Percentiles rank a stretch among this genome's conserved stretches.
These are phyloP conservation scores for Rhodomyrtus psidioides DNA, from an alignment of 441 rosid genomes.

Conservation along the genomic window DNA sequence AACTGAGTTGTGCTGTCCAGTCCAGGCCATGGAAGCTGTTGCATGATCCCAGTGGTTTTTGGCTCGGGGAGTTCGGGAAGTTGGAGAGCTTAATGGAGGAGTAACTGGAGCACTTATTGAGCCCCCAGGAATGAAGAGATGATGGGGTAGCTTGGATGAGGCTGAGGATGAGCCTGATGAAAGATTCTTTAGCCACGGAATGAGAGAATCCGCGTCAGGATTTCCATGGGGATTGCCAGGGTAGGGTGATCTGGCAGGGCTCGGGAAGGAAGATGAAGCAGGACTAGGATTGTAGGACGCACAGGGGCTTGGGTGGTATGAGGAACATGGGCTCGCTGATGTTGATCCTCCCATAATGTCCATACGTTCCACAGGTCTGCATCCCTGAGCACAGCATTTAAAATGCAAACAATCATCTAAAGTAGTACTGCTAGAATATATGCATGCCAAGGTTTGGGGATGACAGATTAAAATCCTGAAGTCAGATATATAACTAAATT, in stretches of 20 bases:
- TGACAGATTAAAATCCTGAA: neutral
- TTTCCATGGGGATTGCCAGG: slow-evolving; percentile 40
- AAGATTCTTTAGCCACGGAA: slow-evolving; percentile 95
- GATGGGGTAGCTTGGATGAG: slow-evolving; percentile 57
- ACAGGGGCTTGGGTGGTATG: slow-evolving; percentile 13
- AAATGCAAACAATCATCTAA: neutral
- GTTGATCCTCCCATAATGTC: slow-evolving; percentile 82
- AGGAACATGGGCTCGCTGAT: slow-evolving; percentile 34
- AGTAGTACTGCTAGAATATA: neutral
- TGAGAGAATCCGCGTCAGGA: slow-evolving; percentile 76
- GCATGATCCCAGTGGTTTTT: slow-evolving; percentile 60
- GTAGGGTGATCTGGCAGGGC: slow-evolving; percentile 43
- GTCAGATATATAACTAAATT: neutral
- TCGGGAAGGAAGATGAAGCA: slow-evolving; percentile 8
- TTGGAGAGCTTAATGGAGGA: slow-evolving; percentile 79
- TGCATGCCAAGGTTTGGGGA: neutral
- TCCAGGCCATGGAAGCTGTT: slow-evolving; percentile 39
- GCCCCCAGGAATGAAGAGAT: slow-evolving; percentile 55
- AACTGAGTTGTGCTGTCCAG: slow-evolving; percentile 31
- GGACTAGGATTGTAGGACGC: slow-evolving; percentile 12
- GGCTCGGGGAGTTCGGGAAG: slow-evolving; percentile 52
- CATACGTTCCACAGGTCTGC: slow-evolving; percentile 77
- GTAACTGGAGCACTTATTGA: slow-evolving; percentile 98
- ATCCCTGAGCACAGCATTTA: slow-evolving; percentile 44
- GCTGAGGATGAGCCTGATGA: slow-evolving; percentile 70